Percentiles rank a stretch among this genome's conserved stretches.
These are phyloP conservation scores for Dactylorhiza incarnata DNA, from an alignment of 106 monocot genomes.

Conservation along the genomic window DNA sequence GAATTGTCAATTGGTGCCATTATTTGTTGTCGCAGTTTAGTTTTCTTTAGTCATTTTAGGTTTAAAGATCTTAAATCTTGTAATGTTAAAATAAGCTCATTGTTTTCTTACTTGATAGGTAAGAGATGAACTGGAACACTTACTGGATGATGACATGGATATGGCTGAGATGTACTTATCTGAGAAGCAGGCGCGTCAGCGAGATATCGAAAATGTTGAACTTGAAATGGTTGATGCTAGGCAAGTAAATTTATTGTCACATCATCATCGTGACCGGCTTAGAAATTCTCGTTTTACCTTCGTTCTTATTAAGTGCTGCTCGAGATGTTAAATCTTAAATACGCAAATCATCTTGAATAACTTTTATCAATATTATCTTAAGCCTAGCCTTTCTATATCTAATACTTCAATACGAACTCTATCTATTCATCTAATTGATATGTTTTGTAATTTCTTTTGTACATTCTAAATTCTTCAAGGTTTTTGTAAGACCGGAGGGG, in stretches of 20 bases:
- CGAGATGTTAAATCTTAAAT: no score
- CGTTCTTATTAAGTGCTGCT: no score
- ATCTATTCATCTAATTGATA: no score
- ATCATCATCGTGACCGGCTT: no score
- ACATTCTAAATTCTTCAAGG: no score
- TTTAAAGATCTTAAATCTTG: not conserved
- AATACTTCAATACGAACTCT: no score
- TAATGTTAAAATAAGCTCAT: not conserved
- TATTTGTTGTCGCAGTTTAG: not conserved
- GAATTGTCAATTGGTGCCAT: not conserved
- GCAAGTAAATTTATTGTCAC: constrained; percentile 13
- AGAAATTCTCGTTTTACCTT: no score
- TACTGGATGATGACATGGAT: constrained; percentile 74
- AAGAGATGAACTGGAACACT: constrained; percentile 61
- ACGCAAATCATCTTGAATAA: no score
- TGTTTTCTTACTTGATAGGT: constrained; percentile 21
- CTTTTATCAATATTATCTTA: no score
- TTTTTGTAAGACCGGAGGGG: no score
- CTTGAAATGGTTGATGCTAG: constrained; percentile 29
- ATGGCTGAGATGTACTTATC: constrained; percentile 74
- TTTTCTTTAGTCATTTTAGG: not conserved
- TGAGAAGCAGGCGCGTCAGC: constrained; percentile 35
- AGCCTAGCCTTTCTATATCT: no score
- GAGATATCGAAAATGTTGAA: constrained; percentile 20
- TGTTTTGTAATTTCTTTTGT: no score